Base-by-base conservation (phyloP, 202 grass and related monocot species). In the Saccharum hybrid region DNA sequence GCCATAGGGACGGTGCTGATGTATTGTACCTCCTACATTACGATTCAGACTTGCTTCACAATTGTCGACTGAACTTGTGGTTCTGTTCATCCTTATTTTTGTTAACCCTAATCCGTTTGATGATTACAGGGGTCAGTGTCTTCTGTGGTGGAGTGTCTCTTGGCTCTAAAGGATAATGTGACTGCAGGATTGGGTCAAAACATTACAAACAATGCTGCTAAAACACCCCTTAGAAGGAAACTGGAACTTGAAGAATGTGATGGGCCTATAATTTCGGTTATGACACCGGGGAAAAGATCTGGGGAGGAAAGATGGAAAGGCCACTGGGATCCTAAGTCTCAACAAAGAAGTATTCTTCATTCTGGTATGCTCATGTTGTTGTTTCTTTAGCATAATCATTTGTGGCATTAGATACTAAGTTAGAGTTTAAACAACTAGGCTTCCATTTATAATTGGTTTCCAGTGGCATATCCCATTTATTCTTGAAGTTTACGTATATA, bases 111-210 rank as follows among this genome's bases (percentile, higher is more conserved):
- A 12, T 77, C 3, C 2, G 2, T 84, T 77, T 39, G 33, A 72
- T 84, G 65, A 73, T 88, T 89, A 74, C 85, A 96, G 96, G 96
- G 96, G 80, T 88, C 93, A 43, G 83, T 96, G 59, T 89, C 86
- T 78, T 82, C 89, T 80, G 82, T 99, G 71, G 91, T 99, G 66
- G 88, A 94, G 43, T 99, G 93, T 81, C 84, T 99, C 72, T 83
- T 99, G 79, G 82, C 78, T 75, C 75, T 99, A 79, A 96, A 85
- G 79, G 88, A 96, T 68, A 88, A 94, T 78, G 77, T 92, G 66
- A 84, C 78, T 80, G 56, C 76, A 76, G 88, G 68, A 77, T 65
- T 63, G 34, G 79, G 85, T 41, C 84, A 90, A 90, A 83, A 90
- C 75, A 65, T 80, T 63, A 82, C 77, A 66, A 46, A 72, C 56